phyloP scores from a whole-genome alignment of 2,329 filamentous ascomycete genomes.

The Cladophialophora immunda region DNA sequence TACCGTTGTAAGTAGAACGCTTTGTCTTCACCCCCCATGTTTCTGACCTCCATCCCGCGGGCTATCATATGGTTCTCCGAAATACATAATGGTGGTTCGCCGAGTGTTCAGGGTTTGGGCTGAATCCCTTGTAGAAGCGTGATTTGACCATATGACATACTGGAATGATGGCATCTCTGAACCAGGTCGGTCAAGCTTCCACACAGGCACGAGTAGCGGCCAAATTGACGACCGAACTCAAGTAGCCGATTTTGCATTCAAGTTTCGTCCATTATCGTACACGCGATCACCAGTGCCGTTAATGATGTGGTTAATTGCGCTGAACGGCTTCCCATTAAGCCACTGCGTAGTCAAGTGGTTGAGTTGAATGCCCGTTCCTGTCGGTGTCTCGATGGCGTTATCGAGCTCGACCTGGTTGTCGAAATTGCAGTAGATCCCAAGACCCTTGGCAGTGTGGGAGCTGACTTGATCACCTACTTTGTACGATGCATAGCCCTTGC shows the following conservation, averaged over 20 bases:
- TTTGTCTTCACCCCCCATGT: too few species aligned
- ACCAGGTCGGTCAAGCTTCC: too few species aligned
- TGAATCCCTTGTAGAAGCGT: not conserved
- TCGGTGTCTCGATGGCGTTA: not conserved
- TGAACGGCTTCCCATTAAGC: slow-evolving; percentile 3
- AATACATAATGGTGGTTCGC: too few species aligned
- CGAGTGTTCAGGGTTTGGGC: too few species aligned
- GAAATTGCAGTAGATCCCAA: slow-evolving; percentile 6
- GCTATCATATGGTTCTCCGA: too few species aligned
- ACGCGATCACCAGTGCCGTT: slow-evolving; percentile 1
- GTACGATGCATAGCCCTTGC: not conserved
- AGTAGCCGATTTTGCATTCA: slow-evolving; percentile 1
- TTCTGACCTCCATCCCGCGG: too few species aligned
- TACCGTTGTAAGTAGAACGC: too few species aligned
- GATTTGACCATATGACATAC: too few species aligned
- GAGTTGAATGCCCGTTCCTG: not conserved
- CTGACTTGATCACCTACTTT: not conserved
- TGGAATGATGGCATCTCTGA: too few species aligned
- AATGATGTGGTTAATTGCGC: slow-evolving; percentile 5
- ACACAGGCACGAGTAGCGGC: too few species aligned
- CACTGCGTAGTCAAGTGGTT: not conserved
- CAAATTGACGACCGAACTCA: not conserved
- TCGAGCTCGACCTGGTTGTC: slow-evolving; percentile 5
- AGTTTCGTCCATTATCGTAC: slow-evolving; percentile 2
- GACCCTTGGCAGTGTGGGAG: not conserved